Conservation (phyloP, 1,139 yeast genomes). For the Yamadazyma trypodendri region DNA sequence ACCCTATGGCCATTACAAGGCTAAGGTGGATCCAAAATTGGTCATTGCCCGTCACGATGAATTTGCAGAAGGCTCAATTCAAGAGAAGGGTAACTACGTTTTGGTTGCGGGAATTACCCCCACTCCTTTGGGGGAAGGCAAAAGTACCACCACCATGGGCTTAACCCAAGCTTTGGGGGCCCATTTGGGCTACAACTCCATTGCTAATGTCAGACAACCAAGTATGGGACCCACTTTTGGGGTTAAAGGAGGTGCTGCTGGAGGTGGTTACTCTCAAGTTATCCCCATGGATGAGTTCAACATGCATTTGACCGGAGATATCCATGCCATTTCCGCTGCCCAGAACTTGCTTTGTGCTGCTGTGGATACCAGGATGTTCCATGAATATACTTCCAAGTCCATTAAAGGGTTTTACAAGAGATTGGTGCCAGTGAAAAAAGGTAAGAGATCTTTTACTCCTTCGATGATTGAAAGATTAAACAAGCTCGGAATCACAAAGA, state of each 20-base stretch:
- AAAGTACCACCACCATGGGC: constrained; percentile 78
- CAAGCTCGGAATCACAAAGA: constrained; percentile 62
- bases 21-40: constrained; percentile 60
- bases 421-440: constrained; percentile 69
- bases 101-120: constrained; percentile 83
- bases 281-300: constrained; percentile 89
- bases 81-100: constrained; percentile 58
- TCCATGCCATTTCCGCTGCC: constrained; percentile 79
- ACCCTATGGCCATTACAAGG: constrained; percentile 72
- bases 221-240: constrained; percentile 90
- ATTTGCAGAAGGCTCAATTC: constrained; percentile 46
- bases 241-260: constrained; percentile 88
- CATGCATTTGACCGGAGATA: constrained; percentile 83
- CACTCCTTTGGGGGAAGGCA: constrained; percentile 82
- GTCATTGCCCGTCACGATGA: constrained; percentile 58
- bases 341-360: constrained; percentile 81
- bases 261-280: constrained; percentile 84
- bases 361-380: constrained; percentile 81
- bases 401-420: constrained; percentile 65
- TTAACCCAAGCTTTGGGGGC: constrained; percentile 80
- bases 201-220: constrained; percentile 83
- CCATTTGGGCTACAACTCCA: constrained; percentile 62
- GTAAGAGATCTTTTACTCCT: constrained; percentile 60
- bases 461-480: constrained; percentile 64
- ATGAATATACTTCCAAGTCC: constrained; percentile 67